Percentiles rank a stretch among this genome's conserved stretches.
phyloP scores from a whole-genome alignment of 208 protist species.

The Trypanosoma mega region DNA sequence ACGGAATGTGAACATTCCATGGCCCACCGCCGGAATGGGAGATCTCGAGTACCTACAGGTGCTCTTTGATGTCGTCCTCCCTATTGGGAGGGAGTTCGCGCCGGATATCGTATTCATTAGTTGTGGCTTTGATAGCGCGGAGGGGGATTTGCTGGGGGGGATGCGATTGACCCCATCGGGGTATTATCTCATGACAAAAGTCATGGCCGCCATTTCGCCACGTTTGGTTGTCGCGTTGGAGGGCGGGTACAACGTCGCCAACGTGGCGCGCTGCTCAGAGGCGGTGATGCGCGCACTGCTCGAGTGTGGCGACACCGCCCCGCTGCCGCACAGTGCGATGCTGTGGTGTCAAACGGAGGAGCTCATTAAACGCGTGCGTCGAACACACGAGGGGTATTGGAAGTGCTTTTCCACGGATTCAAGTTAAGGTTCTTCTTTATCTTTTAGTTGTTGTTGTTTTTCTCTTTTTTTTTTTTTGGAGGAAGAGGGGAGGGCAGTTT shows the following conservation, averaged over 20 bases:
- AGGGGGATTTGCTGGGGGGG: slow-evolving; percentile 92
- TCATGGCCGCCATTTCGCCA: slow-evolving; percentile 41
- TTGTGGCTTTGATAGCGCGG: slow-evolving; percentile 94
- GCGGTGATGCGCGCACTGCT: slow-evolving; percentile 79
- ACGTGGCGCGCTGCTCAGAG: slow-evolving; percentile 81
- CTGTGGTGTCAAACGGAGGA: slow-evolving; percentile 49
- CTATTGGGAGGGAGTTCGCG: slow-evolving; percentile 83
- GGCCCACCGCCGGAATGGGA: slow-evolving; percentile 78
- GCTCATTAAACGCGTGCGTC: slow-evolving; percentile 36
- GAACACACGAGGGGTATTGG: slow-evolving; percentile 35
- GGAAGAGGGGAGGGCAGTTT: no score
- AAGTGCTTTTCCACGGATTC: slow-evolving; percentile 25
- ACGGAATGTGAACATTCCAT: slow-evolving; percentile 94
- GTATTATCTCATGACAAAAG: slow-evolving; percentile 77
- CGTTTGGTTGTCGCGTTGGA: slow-evolving; percentile 84
- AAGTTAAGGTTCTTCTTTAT: no score
- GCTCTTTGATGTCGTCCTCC: slow-evolving; percentile 92
- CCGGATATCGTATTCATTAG: slow-evolving; percentile 94
- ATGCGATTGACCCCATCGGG: slow-evolving; percentile 79
- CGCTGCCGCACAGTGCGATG: slow-evolving; percentile 52
- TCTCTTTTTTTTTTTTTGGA: no score
- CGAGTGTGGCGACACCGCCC: slow-evolving; percentile 26
- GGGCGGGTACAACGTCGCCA: slow-evolving; percentile 88
- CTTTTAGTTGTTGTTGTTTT: no score
- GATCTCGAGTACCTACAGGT: slow-evolving; percentile 94